Evolutionary conservation across 2,329 filamentous ascomycete genomes (phyloP).

Genomic region (Tolypocladium guangdongense): DNA sequence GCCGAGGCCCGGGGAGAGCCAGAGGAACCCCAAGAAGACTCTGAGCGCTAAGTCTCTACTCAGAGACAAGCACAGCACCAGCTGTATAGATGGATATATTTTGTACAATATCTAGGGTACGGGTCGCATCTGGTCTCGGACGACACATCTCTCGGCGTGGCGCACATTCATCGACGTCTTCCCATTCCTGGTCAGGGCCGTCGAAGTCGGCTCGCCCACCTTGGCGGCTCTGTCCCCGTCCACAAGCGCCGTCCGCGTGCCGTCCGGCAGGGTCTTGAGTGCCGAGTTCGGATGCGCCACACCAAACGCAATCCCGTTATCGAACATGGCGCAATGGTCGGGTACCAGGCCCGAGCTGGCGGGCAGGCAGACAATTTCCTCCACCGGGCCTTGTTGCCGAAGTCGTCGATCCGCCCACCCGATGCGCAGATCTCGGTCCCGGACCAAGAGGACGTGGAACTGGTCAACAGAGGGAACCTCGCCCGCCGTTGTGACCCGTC

Average conservation of each 20-base stretch:
- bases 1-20: background rate
- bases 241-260: slow-evolving; percentile 1
- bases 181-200: slow-evolving; percentile 7
- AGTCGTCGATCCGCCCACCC: slow-evolving; percentile 1
- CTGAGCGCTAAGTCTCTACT: background rate
- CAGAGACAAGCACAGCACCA: background rate
- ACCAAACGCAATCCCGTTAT: slow-evolving; percentile 6
- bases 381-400: slow-evolving; percentile 4
- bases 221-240: background rate
- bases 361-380: slow-evolving; percentile 2
- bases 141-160: background rate
- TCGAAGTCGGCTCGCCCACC: slow-evolving; percentile 3
- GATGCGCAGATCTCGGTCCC: no score
- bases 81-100: background rate
- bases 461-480: no score
- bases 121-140: background rate
- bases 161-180: slow-evolving; percentile 1
- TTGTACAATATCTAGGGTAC: background rate
- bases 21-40: background rate
- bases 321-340: slow-evolving; percentile 8
- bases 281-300: slow-evolving; percentile 2
- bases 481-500: no score
- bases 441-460: no score
- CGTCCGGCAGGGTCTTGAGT: background rate
- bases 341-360: slow-evolving; percentile 1